phyloP scores from a whole-genome alignment of 257 asterid genomes.

The Solanum sejunctum region DNA sequence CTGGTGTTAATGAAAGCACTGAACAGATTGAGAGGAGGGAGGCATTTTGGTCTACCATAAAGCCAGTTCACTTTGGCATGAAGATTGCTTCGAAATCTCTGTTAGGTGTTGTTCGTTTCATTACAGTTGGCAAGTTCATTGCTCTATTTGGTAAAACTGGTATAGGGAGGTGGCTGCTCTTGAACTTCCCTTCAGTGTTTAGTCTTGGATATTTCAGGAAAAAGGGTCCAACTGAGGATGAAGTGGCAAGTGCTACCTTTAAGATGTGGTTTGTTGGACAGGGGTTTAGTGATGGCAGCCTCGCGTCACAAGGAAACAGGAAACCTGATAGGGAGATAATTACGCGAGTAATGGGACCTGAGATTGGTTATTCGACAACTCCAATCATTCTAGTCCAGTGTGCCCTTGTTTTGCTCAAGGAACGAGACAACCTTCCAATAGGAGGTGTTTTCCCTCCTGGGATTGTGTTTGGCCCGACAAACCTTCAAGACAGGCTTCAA shows the following conservation, averaged over 20 bases:
- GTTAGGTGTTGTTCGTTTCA: conserved; percentile 37
- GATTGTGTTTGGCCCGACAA: conserved; percentile 65
- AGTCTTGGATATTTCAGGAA: conserved; percentile 53
- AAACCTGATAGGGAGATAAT: conserved; percentile 63
- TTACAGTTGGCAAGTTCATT: conserved; percentile 38
- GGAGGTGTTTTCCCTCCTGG: conserved; percentile 89
- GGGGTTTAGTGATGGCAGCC: conserved; percentile 42
- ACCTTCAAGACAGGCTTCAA: conserved; percentile 61
- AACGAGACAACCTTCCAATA: conserved; percentile 46
- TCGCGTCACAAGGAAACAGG: conserved; percentile 24
- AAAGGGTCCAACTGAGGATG: conserved; percentile 74
- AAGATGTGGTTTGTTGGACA: conserved; percentile 93
- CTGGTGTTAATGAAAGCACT: conserved; percentile 44
- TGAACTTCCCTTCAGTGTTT: conserved; percentile 51
- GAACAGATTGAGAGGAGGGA: conserved; percentile 36
- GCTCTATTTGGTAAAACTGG: conserved; percentile 31
- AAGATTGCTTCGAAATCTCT: conserved; percentile 45
- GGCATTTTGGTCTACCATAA: conserved; percentile 54
- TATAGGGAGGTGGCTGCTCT: conserved; percentile 58
- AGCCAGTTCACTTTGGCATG: conserved; percentile 71
- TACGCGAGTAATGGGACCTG: conserved; percentile 87
- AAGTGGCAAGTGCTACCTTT: conserved; percentile 61
- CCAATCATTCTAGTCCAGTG: conserved; percentile 69
- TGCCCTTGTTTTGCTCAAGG: conserved; percentile 42
- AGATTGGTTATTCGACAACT: conserved; percentile 80